Base-by-base conservation (phyloP, 2,329 filamentous ascomycete genomes). In the Aureobasidium leucospermi region DNA sequence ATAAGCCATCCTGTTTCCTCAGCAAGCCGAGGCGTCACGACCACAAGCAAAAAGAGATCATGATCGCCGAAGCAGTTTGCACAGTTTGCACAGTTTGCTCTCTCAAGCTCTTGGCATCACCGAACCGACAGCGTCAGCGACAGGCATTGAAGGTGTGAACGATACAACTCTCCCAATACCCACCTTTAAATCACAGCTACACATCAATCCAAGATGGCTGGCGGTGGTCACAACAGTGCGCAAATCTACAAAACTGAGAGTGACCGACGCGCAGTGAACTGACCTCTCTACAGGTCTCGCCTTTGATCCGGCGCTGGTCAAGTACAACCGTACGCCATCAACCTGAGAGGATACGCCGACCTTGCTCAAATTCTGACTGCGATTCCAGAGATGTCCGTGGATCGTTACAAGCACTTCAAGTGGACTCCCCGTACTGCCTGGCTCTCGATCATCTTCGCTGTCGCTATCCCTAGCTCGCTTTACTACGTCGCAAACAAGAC, bases 391-490 rank as follows among this genome's bases (percentile, higher is more conserved):
- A 89, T 96, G 85, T 84, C 82, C 70, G 79, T 83, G 70, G 90
- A 89, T 79, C 88, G 94, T 66, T 87, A 92, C 83, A 90, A 90
- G 78, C 96, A 90, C 83, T 99, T 97, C 83, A 84, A 90, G 75
- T 97, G 90, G 90, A 97, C 88, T 38, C 83, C 85, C 56, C 82
- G 88, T 69, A 96, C 90, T 47, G 90, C 90, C 32, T 85, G 84
- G 77, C 75, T 96, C 69, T 86, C 87, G 4, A 84, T 96, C 71
- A 79, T 87, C 64, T 96, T 93, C 75, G 82, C 88, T 61, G 77
- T 85, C 36, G 77, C 86, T 58, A 82, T 96, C 45, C 94, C 94
- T 7, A 74, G 77, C 42, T 78, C 88, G 60, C 68, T 96, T 65
- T 85, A 85, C 48, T 85, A 86, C 70, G 70, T 89, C 60, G 90